Conservation (phyloP, 2,329 filamentous ascomycete genomes). For the Paracorniculantispora psalliotae region DNA sequence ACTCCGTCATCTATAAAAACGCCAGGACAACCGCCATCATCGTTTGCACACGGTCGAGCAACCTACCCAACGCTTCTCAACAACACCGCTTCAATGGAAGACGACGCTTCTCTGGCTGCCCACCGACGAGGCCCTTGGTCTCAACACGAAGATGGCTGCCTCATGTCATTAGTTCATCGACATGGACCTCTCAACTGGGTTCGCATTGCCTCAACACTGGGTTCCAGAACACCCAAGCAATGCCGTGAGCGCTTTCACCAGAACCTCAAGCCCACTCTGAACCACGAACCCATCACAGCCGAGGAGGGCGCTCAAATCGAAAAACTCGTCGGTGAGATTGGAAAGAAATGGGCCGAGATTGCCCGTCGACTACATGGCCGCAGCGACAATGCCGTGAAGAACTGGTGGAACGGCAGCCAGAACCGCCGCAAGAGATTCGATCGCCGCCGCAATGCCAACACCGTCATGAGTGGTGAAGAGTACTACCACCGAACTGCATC, state of each 20-base stretch:
- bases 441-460: conserved; percentile 30
- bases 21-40: not conserved
- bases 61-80: conserved; percentile 7
- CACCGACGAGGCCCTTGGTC: conserved; percentile 70
- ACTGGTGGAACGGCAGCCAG: conserved; percentile 95
- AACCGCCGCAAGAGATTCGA: conserved; percentile 64
- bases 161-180: conserved; percentile 64
- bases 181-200: conserved; percentile 88
- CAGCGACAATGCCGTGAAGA: conserved; percentile 94
- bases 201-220: conserved; percentile 69
- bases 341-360: conserved; percentile 91
- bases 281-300: conserved; percentile 66
- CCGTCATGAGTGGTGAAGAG: conserved; percentile 14
- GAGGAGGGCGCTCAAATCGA: conserved; percentile 72
- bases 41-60: not conserved
- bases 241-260: conserved; percentile 93
- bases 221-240: conserved; percentile 82
- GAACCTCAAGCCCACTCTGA: conserved; percentile 74
- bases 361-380: conserved; percentile 74
- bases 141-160: conserved; percentile 64
- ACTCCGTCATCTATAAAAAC: not conserved
- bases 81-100: conserved; percentile 15
- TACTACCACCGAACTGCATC: not conserved
- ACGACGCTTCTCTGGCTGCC: conserved; percentile 17
- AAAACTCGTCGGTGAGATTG: conserved; percentile 68